A percentile compares a stretch with the other conserved stretches of the same genome.
phyloP scores from a whole-genome alignment of 2,329 filamentous ascomycete species.

The Fusarium pseudoanthophilum region DNA sequence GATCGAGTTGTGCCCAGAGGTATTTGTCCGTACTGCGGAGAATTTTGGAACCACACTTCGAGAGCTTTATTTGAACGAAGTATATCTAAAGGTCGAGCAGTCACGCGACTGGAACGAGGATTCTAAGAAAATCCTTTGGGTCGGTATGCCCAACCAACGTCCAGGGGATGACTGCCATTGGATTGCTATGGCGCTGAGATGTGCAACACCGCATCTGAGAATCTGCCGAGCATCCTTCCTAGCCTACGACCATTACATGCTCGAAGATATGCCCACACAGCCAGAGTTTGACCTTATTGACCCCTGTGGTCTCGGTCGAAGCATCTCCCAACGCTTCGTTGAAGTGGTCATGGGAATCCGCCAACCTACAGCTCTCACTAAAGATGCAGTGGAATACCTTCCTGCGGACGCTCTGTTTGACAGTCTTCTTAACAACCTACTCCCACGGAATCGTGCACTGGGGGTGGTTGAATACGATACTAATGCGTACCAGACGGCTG shows the following conservation, averaged over 20 bases:
- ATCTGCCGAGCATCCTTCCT: slow-evolving; percentile 58
- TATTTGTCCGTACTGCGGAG: slow-evolving; percentile 49
- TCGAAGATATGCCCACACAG: slow-evolving; percentile 45
- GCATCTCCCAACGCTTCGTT: slow-evolving; percentile 58
- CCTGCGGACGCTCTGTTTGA: slow-evolving; percentile 45
- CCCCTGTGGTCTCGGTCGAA: slow-evolving; percentile 54
- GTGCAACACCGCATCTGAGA: slow-evolving; percentile 49
- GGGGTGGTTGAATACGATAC: slow-evolving; percentile 50
- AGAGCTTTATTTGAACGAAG: slow-evolving; percentile 59
- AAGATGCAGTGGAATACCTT: slow-evolving; percentile 50
- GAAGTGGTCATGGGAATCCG: slow-evolving; percentile 56
- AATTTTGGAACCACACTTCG: slow-evolving; percentile 53
- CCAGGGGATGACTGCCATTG: slow-evolving; percentile 52
- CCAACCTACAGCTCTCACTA: slow-evolving; percentile 50
- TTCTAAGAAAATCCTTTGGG: slow-evolving; percentile 54
- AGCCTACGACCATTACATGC: slow-evolving; percentile 55
- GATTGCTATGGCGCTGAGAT: slow-evolving; percentile 56
- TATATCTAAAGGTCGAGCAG: slow-evolving; percentile 57
- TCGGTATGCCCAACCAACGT: slow-evolving; percentile 57
- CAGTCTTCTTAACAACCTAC: slow-evolving; percentile 39
- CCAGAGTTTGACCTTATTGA: slow-evolving; percentile 55
- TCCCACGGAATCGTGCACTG: slow-evolving; percentile 39
- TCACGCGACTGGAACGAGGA: slow-evolving; percentile 49
- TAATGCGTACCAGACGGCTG: slow-evolving; percentile 51
- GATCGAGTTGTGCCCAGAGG: slow-evolving; percentile 52